Evolutionary conservation across 768 basidiomycete species (phyloP).

Genomic region (Cubamyces lactineus): DNA sequence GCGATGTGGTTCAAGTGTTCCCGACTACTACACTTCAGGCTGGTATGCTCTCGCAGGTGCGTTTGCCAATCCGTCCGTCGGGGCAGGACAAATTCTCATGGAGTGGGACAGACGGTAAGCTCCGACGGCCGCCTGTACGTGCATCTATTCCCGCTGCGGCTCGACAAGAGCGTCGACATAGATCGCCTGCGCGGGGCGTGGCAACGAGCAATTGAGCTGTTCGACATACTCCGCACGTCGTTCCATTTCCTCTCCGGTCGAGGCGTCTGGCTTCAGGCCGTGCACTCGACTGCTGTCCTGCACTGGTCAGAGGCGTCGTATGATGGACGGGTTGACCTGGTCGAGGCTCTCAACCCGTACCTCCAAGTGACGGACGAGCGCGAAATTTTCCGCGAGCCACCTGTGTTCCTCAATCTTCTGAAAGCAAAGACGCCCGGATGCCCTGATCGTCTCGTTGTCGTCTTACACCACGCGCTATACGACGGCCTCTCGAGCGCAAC

Average conservation of each 20-base stretch:
- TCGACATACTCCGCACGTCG: conserved; percentile 51
- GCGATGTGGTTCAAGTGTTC: conserved; percentile 40
- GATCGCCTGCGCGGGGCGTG: conserved; percentile 41
- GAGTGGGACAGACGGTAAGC: conserved; percentile 30
- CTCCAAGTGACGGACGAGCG: conserved; percentile 8
- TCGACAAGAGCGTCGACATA: conserved; percentile 29
- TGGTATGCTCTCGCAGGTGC: conserved; percentile 54
- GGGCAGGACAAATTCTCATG: background rate
- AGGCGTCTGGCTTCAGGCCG: conserved; percentile 37
- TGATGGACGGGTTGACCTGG: background rate
- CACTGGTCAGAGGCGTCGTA: conserved; percentile 32
- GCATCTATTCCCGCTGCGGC: conserved; percentile 36
- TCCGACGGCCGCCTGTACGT: conserved; percentile 38
- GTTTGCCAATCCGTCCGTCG: background rate
- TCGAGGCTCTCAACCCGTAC: conserved; percentile 7
- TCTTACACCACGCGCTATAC: conserved; percentile 53
- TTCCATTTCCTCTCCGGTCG: conserved; percentile 46
- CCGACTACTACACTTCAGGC: conserved; percentile 50
- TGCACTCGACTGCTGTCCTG: conserved; percentile 31
- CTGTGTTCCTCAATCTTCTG: conserved; percentile 32
- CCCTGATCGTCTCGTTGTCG: conserved; percentile 37
- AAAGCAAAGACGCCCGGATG: background rate
- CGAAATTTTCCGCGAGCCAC: conserved; percentile 38
- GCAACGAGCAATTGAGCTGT: conserved; percentile 35
- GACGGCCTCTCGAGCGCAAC: conserved; percentile 47